Evolutionary conservation across 2,329 filamentous ascomycete genomes (phyloP).

Genomic region (Hypoxylon sp.): DNA sequence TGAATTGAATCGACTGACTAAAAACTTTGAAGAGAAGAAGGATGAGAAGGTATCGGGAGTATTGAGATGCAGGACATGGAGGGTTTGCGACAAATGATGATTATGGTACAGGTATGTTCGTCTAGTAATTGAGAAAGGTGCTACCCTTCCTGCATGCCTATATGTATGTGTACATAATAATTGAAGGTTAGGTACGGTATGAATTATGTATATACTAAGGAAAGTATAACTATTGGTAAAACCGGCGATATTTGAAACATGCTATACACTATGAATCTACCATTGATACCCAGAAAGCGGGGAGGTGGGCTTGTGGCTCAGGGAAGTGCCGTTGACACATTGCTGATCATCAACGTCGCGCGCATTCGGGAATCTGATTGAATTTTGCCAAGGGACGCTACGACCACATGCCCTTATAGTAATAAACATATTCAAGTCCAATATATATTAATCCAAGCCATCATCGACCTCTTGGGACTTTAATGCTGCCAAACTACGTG

Average conservation of each 20-base stretch:
- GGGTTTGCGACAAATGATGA: background rate
- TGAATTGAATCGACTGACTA: conserved; percentile 9
- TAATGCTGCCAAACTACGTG: background rate
- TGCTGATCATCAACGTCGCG: conserved; percentile 46
- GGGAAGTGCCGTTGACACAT: conserved; percentile 48
- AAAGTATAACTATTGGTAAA: background rate
- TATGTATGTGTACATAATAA: too few relatives aligned
- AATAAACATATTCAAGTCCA: conserved; percentile 28
- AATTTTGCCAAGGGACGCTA: conserved; percentile 34
- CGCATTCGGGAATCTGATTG: conserved; percentile 43
- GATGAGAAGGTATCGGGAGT: background rate
- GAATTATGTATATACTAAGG: too few relatives aligned
- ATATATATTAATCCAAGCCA: conserved; percentile 33
- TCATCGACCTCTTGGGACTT: conserved; percentile 21
- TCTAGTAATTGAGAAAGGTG: background rate
- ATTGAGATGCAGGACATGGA: background rate
- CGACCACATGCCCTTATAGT: conserved; percentile 22
- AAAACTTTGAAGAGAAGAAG: conserved; percentile 12
- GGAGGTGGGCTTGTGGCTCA: conserved; percentile 42
- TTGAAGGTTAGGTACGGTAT: too few relatives aligned
- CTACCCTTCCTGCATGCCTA: background rate
- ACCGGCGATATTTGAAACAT: conserved; percentile 29
- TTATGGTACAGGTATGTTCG: background rate
- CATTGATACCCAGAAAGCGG: conserved; percentile 38
- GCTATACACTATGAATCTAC: conserved; percentile 22